Conservation (phyloP, 2,329 filamentous ascomycete genomes). For the Hymenoscyphus salicellus region DNA sequence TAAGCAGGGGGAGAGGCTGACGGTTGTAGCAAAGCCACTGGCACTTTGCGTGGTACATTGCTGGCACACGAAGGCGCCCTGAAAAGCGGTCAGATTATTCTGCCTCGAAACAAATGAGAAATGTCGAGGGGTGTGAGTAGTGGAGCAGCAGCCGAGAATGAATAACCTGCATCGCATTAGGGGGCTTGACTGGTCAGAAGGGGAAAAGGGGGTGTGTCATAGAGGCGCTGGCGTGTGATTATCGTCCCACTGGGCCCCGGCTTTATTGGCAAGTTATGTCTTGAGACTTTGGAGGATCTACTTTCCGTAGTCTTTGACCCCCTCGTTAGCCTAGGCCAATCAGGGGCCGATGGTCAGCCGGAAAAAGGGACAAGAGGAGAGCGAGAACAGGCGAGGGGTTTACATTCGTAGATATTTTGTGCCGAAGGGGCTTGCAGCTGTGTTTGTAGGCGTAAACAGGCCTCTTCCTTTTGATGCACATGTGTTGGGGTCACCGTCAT, state of each 20-base stretch:
- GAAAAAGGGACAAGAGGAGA: neutral
- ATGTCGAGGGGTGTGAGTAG: slow-evolving; percentile 1
- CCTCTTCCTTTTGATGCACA: neutral
- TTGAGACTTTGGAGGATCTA: neutral
- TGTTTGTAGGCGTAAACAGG: neutral
- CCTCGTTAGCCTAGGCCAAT: neutral
- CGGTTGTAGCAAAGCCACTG: neutral
- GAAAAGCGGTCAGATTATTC: slow-evolving; percentile 7
- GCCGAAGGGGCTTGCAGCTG: neutral
- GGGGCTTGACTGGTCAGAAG: neutral
- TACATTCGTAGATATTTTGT: neutral
- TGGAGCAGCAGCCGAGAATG: neutral
- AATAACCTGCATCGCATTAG: neutral
- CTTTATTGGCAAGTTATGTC: neutral
- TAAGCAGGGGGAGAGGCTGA: neutral
- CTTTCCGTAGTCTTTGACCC: neutral
- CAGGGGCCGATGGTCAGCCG: neutral
- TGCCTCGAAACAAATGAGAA: neutral
- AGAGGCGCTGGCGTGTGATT: neutral
- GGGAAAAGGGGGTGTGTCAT: neutral
- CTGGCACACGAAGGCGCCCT: neutral
- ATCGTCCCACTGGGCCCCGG: neutral
- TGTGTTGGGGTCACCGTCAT: no score
- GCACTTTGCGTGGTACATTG: neutral
- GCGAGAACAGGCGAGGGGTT: neutral